phyloP scores from a whole-genome alignment of 805 yeast genomes.

The Myxozyma lipomycoides region DNA sequence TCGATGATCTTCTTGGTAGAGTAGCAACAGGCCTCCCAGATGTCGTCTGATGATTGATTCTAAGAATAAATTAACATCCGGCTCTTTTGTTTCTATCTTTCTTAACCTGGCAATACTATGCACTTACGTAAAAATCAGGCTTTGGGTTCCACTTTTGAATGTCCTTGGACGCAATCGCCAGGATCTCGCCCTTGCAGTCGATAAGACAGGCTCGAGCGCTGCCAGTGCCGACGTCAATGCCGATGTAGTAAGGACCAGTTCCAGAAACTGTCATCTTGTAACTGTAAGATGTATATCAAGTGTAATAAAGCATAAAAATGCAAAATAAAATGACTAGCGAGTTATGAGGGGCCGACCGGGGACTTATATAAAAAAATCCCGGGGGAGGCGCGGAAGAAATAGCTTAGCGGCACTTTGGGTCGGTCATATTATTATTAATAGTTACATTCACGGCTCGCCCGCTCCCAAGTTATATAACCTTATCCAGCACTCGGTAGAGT shows the following conservation, averaged over 20 bases:
- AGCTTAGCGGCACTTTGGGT: too few relatives aligned
- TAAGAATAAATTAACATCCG: constrained; percentile 30
- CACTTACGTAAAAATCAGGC: constrained; percentile 46
- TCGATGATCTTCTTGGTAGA: constrained; percentile 72
- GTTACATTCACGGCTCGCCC: too few relatives aligned
- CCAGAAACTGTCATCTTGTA: not conserved
- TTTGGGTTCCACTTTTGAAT: constrained; percentile 56
- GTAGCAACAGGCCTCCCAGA: constrained; percentile 80
- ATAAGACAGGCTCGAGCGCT: constrained; percentile 93
- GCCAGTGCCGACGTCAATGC: constrained; percentile 97
- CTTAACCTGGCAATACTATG: not conserved
- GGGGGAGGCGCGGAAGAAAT: too few relatives aligned
- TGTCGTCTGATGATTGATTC: constrained; percentile 82
- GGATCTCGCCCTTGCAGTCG: constrained; percentile 74
- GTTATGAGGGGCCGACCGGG: too few relatives aligned
- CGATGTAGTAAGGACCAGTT: constrained; percentile 51
- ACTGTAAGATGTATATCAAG: too few relatives aligned
- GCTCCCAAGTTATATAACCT: too few relatives aligned
- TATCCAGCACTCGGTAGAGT: too few relatives aligned
- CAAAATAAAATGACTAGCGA: too few relatives aligned
- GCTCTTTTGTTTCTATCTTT: not conserved
- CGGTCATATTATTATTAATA: too few relatives aligned
- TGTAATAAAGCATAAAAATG: too few relatives aligned
- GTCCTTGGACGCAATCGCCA: constrained; percentile 66
- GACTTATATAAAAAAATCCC: too few relatives aligned